phyloP scores from a whole-genome alignment of 1,284 basidiomycete species.

The Pisolithus thermaeus region DNA sequence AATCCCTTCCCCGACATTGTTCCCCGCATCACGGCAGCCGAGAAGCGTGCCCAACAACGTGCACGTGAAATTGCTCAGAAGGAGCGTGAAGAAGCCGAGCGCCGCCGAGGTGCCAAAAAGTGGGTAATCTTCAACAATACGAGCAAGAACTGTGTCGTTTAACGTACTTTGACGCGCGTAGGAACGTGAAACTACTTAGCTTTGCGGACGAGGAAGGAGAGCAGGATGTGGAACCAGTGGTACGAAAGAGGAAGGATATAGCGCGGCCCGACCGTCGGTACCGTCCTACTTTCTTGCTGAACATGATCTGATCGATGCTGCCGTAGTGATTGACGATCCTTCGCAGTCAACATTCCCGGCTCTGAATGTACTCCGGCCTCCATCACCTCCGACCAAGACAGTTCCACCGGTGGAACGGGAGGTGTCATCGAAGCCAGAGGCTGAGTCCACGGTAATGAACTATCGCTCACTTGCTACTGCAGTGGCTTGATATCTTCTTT shows the following conservation, averaged over 20 bases:
- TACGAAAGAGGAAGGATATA: slow-evolving; percentile 74
- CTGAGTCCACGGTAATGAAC: slow-evolving; percentile 14
- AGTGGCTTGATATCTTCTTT: slow-evolving; percentile 1
- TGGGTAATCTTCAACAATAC: slow-evolving; percentile 29
- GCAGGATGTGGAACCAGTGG: slow-evolving; percentile 43
- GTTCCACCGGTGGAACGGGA: slow-evolving; percentile 8
- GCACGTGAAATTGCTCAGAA: slow-evolving; percentile 71
- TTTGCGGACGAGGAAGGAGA: slow-evolving; percentile 74
- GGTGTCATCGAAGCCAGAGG: neutral
- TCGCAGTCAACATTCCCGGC: slow-evolving; percentile 20
- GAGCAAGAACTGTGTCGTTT: slow-evolving; percentile 2
- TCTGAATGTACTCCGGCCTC: slow-evolving; percentile 15
- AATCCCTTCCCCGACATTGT: slow-evolving; percentile 95
- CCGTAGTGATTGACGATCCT: slow-evolving; percentile 49
- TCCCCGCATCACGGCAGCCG: slow-evolving; percentile 90
- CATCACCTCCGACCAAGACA: slow-evolving; percentile 11
- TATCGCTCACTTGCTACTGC: neutral
- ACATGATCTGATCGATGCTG: slow-evolving; percentile 1
- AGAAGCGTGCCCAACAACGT: slow-evolving; percentile 76
- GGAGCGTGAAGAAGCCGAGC: slow-evolving; percentile 71
- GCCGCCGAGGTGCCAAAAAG: slow-evolving; percentile 81
- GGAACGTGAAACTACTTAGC: slow-evolving; percentile 82
- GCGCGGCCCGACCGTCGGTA: slow-evolving; percentile 74
- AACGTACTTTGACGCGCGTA: slow-evolving; percentile 26
- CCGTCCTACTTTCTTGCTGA: neutral